Base-by-base conservation (phyloP, 2,329 filamentous ascomycete species). In the Exophiala mesophila region DNA sequence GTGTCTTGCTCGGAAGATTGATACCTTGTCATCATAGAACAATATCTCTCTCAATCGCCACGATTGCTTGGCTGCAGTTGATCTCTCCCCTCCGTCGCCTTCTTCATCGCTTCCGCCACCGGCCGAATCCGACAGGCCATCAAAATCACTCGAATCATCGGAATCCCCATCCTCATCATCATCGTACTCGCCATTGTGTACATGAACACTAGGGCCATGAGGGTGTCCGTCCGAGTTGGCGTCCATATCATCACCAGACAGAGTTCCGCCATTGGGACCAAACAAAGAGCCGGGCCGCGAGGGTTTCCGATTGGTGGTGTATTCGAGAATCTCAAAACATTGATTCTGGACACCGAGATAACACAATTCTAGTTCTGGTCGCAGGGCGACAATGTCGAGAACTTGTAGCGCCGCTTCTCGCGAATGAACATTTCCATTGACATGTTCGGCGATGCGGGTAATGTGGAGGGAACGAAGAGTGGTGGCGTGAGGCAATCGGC, bases 21-120 rank as follows among this genome's bases (percentile, higher is more conserved):
- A 80, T 39, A 88, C 79, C 63, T 87, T 86, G 60, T 90, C 85
- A 60, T 90, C 86, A 57, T 88, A 89, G 63, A 88, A 90, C 49
- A 89, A 63, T 50, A 92, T 90, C 68, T 90, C 85, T 48, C 84
- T 71, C 52, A 90, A 67, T 41, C 79, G 73, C 46, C 89, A 71
- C 4, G 55, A 55, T 13, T 57, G 59, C 45, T 54, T 55, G 28
- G 63, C 58, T 38, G 61, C 36, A 24, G 45, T 41, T 13, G 37
- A 21, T 4, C 68, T 66, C 15, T 72, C 72, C 24, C 73, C 70
- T 50, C 68, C 59, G 3, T 71, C 73, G 48, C 77, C 75, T 10
- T 65, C 63, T 26, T 71, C 68, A 41, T 71, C 69, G 34, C 69
- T 73, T 30, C 71, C 68, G 29, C 64, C 61, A 2, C 61, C 60